Evolutionary conservation across 495 filamentous ascomycete genomes (phyloP), one percentile per base, ranked within the genome.

Genomic region (Penicillium salamii): DNA sequence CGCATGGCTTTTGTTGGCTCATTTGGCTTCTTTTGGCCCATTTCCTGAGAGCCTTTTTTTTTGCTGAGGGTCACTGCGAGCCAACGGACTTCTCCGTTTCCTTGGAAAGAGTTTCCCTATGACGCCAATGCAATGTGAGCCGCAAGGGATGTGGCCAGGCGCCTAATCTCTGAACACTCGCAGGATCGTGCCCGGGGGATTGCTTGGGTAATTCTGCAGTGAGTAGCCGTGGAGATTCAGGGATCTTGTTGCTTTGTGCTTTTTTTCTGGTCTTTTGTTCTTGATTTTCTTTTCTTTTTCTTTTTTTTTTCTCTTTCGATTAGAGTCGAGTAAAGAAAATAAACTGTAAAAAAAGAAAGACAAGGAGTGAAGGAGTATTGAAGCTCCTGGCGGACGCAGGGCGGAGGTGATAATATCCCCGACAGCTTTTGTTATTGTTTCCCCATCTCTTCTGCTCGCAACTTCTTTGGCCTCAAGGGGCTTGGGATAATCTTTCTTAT

Each of bases 111-210:
- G 23, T 35, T 53, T 31, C 15, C 45, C 48, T 31, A 54, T 39
- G 48, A 45, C 42, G 47, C 41, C 42, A 52, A 56, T 58, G 55
- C 55, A 55, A 57, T 55, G 60, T 63, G 57, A 63, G 57, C 60
- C 60, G 60, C 60, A 63, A 63, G 60, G 60, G 57, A 51, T 44
- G 45, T 55, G 40, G 41, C 19, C 49, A 33, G 40, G 39, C 20
- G 39, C 39, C 40, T 38, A 39, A 48, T 39, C 46, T 48, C 18
- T 45, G 44, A 28, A 49, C 46, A 40, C 40, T 38, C 33, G 45
- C 51, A 54, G 45, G 51, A 49, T 54, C 45, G 51, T 52, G 42
- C 50, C 17, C 11, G 21, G 18, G 50, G 23, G 23, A 26, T 26
- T 26, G 3, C 23, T 26, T 3, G 23, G n/a, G n/a, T n/a, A n/a